phyloP scores from a whole-genome alignment of 345 rosid genomes.

The Dovyalis caffra region DNA sequence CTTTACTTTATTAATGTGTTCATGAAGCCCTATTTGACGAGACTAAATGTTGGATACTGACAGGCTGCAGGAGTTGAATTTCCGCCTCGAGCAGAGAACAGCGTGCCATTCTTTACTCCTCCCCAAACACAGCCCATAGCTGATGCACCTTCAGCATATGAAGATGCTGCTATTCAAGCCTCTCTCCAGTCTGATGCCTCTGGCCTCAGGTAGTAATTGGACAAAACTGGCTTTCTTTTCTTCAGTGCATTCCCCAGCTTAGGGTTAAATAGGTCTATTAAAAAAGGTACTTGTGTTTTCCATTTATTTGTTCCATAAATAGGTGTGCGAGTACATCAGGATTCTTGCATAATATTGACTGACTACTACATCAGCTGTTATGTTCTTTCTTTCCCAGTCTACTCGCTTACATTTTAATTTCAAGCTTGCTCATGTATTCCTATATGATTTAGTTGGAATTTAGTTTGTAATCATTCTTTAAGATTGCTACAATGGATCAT shows the following conservation, averaged over 20 bases:
- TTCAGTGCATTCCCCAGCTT: not conserved
- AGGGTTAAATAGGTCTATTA: not conserved
- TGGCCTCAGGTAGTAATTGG: slow-evolving; percentile 67
- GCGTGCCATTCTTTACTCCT: slow-evolving; percentile 90
- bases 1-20: not conserved
- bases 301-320: not conserved
- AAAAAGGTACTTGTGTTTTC: not conserved
- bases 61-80: slow-evolving; percentile 87
- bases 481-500: not conserved
- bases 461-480: not conserved
- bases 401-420: not conserved
- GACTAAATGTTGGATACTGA: slow-evolving; percentile 20
- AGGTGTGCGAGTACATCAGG: not conserved
- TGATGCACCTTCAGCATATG: slow-evolving; percentile 53
- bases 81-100: slow-evolving; percentile 81
- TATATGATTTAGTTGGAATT: not conserved
- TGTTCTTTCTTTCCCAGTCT: not conserved
- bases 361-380: not conserved
- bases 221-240: not conserved
- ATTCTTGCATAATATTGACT: not conserved
- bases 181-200: slow-evolving; percentile 85
- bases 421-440: not conserved
- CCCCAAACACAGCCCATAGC: slow-evolving; percentile 84
- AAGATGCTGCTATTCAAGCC: slow-evolving; percentile 91
- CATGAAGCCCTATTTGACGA: not conserved